Evolutionary conservation across 352 stramenopile species (phyloP).

Genomic region (Phytophthora pluvialis): DNA sequence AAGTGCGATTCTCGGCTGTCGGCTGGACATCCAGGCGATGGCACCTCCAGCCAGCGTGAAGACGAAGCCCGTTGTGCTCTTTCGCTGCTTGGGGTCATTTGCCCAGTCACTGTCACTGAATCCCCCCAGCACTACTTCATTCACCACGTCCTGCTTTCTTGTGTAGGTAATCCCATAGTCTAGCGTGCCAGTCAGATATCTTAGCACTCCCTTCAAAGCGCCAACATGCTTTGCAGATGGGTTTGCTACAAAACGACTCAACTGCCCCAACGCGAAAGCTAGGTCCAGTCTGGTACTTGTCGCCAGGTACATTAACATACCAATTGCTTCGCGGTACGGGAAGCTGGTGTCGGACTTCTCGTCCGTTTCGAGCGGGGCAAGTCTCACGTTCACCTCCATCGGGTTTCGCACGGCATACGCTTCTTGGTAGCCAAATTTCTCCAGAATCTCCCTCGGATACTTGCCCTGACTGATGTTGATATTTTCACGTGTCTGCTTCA

Average conservation of each 20-base stretch:
- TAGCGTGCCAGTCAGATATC: neutral
- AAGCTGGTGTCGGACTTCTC: neutral
- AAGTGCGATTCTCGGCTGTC: neutral
- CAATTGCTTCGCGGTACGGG: neutral
- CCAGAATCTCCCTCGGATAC: neutral
- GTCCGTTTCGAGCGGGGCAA: neutral
- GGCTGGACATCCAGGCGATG: constrained; percentile 4
- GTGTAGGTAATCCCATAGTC: neutral
- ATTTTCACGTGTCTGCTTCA: neutral
- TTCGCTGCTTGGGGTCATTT: constrained; percentile 2
- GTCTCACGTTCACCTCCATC: neutral
- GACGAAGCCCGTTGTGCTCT: constrained; percentile 10
- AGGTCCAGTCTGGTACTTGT: constrained; percentile 18
- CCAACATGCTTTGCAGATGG: constrained; percentile 4
- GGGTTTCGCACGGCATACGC: constrained; percentile 5
- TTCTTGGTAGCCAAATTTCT: constrained; percentile 11
- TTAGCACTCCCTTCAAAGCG: neutral
- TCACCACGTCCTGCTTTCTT: too few relatives aligned
- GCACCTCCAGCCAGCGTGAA: constrained; percentile 2
- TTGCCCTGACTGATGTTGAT: constrained; percentile 2
- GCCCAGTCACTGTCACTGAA: constrained; percentile 12
- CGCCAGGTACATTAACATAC: neutral
- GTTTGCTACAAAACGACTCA: constrained; percentile 20
- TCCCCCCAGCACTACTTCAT: too few relatives aligned
- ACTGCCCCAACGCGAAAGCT: constrained; percentile 13